These are phyloP conservation scores for Gracilaria gracilis DNA, from an alignment of 23 red algal species.

Conservation along the genomic window DNA sequence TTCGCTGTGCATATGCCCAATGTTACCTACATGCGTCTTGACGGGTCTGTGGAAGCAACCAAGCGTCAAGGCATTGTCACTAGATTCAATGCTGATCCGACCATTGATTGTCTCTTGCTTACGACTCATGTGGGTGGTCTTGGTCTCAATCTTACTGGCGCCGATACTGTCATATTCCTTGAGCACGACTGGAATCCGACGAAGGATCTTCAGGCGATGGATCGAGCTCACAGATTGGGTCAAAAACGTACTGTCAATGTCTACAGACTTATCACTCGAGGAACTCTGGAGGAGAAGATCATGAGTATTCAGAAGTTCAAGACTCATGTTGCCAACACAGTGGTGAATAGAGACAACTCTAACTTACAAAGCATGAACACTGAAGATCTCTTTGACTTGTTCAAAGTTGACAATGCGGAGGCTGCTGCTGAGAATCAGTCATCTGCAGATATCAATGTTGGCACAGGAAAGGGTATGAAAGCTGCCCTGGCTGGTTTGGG, in stretches of 20 bases:
- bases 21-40: conserved; percentile 93
- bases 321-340: conserved; percentile 92
- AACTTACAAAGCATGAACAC: conserved; percentile 88
- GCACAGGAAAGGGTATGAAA: conserved; percentile 67
- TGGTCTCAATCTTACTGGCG: conserved; percentile 96
- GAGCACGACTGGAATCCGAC: conserved; percentile 98
- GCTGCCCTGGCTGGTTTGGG: conserved; percentile 59
- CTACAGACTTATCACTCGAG: conserved; percentile 86
- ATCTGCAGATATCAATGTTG: conserved; percentile 29
- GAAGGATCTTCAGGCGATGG: conserved; percentile 98
- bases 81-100: conserved; percentile 97
- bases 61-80: conserved; percentile 90
- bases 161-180: conserved; percentile 96
- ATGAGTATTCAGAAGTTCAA: conserved; percentile 97
- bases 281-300: conserved; percentile 98
- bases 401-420: conserved; percentile 77
- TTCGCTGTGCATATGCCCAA: conserved; percentile 77
- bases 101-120: conserved; percentile 89
- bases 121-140: conserved; percentile 97
- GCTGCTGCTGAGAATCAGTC: neutral
- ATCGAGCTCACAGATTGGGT: conserved; percentile 95
- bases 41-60: conserved; percentile 84
- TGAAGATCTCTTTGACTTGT: conserved; percentile 78
- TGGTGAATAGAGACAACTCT: conserved; percentile 95
- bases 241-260: conserved; percentile 96